These are phyloP conservation scores for Striga asiatica DNA, from an alignment of 257 asterid species.

Conservation along the genomic window DNA sequence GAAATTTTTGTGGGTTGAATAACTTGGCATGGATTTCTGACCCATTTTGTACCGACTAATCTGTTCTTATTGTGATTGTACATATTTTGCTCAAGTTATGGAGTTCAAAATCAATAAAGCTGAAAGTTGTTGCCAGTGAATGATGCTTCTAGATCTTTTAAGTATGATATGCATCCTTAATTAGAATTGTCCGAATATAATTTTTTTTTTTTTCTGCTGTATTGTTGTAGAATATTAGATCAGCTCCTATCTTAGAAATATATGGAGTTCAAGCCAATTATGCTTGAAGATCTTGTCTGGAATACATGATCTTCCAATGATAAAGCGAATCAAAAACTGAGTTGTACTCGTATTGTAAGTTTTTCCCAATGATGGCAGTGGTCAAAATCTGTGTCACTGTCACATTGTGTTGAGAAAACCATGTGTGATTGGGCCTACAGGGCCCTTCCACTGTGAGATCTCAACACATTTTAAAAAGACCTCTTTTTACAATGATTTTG, in stretches of 20 bases:
- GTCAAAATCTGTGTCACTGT: constrained; percentile 14
- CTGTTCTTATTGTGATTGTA: too few relatives aligned
- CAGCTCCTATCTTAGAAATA: background rate
- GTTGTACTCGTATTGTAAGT: constrained; percentile 20
- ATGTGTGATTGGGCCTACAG: constrained; percentile 51
- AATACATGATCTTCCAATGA: constrained; percentile 23
- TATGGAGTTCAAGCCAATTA: background rate
- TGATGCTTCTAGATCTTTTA: too few relatives aligned
- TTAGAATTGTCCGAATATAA: too few relatives aligned
- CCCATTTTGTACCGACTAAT: too few relatives aligned
- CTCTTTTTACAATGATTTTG: constrained; percentile 16
- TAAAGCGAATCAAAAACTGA: constrained; percentile 27
- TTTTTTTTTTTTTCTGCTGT: too few relatives aligned
- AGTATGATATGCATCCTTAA: too few relatives aligned
- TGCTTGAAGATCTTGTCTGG: constrained; percentile 5
- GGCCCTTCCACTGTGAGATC: constrained; percentile 21
- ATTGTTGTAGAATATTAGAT: background rate
- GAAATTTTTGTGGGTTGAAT: too few relatives aligned
- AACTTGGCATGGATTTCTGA: too few relatives aligned
- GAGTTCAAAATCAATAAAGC: too few relatives aligned
- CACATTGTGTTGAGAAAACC: constrained; percentile 24
- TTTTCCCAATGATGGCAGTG: constrained; percentile 30
- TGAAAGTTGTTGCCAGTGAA: too few relatives aligned
- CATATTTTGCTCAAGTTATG: too few relatives aligned
- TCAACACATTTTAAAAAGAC: constrained; percentile 12